Conservation (phyloP, 179 eudicot species). For the Silene coronaria region DNA sequence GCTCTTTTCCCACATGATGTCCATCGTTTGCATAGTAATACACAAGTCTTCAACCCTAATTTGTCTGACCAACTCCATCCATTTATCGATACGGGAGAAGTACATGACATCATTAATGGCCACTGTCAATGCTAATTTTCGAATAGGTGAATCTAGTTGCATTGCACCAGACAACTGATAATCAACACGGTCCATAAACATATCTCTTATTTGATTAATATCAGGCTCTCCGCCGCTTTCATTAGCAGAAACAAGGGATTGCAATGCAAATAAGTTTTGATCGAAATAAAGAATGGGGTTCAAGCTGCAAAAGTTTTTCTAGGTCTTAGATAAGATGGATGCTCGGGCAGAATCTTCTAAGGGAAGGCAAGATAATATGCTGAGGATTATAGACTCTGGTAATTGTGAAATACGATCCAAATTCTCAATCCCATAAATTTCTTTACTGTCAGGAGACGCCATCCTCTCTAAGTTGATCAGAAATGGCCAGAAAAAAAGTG, state of each 20-base stretch:
- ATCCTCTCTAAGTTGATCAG: neutral
- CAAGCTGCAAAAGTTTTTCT: slow-evolving; percentile 4
- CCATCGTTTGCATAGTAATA: slow-evolving; percentile 2
- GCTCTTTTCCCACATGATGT: neutral
- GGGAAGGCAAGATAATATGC: slow-evolving; percentile 5
- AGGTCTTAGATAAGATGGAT: slow-evolving; percentile 19
- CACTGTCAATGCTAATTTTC: neutral
- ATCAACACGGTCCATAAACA: slow-evolving; percentile 10
- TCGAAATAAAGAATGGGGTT: slow-evolving; percentile 14
- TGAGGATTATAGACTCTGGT: slow-evolving; percentile 8
- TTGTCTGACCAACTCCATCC: slow-evolving; percentile 1
- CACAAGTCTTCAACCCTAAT: slow-evolving; percentile 13
- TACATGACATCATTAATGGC: neutral
- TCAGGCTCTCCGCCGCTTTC: neutral
- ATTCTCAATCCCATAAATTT: neutral
- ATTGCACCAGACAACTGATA: neutral
- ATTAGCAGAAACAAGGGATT: neutral
- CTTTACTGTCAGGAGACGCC: slow-evolving; percentile 1
- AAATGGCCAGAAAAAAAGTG: neutral
- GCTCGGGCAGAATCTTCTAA: slow-evolving; percentile 9
- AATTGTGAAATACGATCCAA: slow-evolving; percentile 11
- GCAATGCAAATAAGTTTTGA: slow-evolving; percentile 6
- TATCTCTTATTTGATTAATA: neutral
- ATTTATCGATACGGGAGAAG: slow-evolving; percentile 3
- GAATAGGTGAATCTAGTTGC: slow-evolving; percentile 1